Evolutionary conservation across 2,329 filamentous ascomycete species (phyloP).

Genomic region (Chaetothyriales sp.): DNA sequence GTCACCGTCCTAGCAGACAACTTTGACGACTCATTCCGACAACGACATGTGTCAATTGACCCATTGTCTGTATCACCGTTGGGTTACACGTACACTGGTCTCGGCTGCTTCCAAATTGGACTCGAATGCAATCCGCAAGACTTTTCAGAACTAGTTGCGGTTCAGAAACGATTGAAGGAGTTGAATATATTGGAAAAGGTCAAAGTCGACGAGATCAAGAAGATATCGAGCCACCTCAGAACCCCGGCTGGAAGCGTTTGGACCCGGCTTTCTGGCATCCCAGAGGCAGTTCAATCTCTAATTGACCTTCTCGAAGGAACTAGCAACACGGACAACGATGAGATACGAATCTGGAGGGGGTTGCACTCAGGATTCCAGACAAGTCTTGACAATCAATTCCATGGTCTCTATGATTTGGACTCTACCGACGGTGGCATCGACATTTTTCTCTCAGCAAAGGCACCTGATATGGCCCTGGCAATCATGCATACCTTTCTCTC

Average conservation of each 20-base stretch:
- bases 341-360: background rate
- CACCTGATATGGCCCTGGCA: slow-evolving; percentile 29
- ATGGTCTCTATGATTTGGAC: slow-evolving; percentile 28
- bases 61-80: slow-evolving; percentile 11
- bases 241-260: background rate
- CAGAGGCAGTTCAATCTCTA: background rate
- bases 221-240: background rate
- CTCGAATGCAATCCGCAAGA: slow-evolving; percentile 15
- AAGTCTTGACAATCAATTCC: slow-evolving; percentile 25
- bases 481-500: slow-evolving; percentile 35
- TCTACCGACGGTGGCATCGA: slow-evolving; percentile 17
- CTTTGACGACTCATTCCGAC: background rate
- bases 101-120: slow-evolving; percentile 22
- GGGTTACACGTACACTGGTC: slow-evolving; percentile 4
- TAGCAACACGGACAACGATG: background rate
- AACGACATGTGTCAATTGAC: background rate
- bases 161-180: slow-evolving; percentile 18
- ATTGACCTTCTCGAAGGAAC: background rate
- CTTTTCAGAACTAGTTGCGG: slow-evolving; percentile 16
- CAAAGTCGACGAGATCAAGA: background rate
- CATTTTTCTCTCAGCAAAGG: slow-evolving; percentile 32
- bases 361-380: slow-evolving; percentile 12
- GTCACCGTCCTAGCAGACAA: background rate
- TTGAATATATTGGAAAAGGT: slow-evolving; percentile 14
- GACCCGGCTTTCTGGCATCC: background rate